phyloP scores from a whole-genome alignment of 805 yeast species.

The Ogataea henricii region DNA sequence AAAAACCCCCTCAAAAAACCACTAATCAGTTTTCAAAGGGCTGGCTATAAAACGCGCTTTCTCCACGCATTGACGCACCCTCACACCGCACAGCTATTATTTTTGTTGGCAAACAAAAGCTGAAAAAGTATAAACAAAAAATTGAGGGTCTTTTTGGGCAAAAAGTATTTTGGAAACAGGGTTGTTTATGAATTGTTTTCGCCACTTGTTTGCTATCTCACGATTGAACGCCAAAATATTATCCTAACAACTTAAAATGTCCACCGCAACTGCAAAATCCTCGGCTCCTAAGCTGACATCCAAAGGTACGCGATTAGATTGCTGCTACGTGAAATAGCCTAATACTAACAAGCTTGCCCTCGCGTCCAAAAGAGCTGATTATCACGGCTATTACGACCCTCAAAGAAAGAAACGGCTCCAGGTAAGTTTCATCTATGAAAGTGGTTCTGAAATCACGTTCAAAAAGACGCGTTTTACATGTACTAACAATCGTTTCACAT shows the following conservation, averaged over 20 bases:
- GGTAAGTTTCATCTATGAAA: slow-evolving; percentile 45
- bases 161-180: slow-evolving; percentile 7
- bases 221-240: slow-evolving; percentile 2
- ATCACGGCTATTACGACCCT: slow-evolving; percentile 67
- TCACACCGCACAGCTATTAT: slow-evolving; percentile 2
- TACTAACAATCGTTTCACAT: not conserved
- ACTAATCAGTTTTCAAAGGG: not conserved
- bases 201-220: not conserved
- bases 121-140: slow-evolving; percentile 19
- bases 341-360: slow-evolving; percentile 20
- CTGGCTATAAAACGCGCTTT: slow-evolving; percentile 8
- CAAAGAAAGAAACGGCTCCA: slow-evolving; percentile 79
- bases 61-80: slow-evolving; percentile 5
- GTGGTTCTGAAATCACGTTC: not conserved
- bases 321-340: not conserved
- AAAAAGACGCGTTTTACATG: not conserved
- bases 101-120: slow-evolving; percentile 5
- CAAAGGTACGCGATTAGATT: slow-evolving; percentile 43
- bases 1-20: no score
- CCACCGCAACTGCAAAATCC: slow-evolving; percentile 37
- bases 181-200: slow-evolving; percentile 4
- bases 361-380: slow-evolving; percentile 51
- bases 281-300: slow-evolving; percentile 42
- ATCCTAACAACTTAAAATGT: slow-evolving; percentile 31
- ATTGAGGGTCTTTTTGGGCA: slow-evolving; percentile 8